A percentile compares a stretch with the other conserved stretches of the same genome.
These are phyloP conservation scores for Spathaspora sp. DNA, from an alignment of 805 yeast genomes.

Conservation along the genomic window DNA sequence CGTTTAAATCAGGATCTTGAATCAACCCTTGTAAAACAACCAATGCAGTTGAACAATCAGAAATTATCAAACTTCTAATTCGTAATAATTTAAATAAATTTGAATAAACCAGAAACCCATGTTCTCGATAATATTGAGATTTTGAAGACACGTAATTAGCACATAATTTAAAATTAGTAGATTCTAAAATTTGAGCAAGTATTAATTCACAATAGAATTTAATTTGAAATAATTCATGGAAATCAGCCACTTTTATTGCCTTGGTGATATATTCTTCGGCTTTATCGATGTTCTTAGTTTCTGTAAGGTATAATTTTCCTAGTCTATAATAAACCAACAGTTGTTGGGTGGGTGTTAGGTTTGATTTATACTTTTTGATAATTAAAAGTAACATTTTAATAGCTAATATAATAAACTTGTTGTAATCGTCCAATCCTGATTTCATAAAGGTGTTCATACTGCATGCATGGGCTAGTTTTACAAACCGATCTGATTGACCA, in stretches of 20 bases:
- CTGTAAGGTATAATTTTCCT: slow-evolving; percentile 34
- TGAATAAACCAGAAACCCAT: slow-evolving; percentile 13
- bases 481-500: slow-evolving; percentile 17
- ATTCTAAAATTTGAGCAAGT: slow-evolving; percentile 33
- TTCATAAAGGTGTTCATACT: slow-evolving; percentile 14
- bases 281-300: slow-evolving; percentile 36
- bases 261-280: slow-evolving; percentile 39
- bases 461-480: slow-evolving; percentile 18
- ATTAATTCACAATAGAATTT: slow-evolving; percentile 32
- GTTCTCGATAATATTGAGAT: slow-evolving; percentile 13
- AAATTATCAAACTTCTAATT: slow-evolving; percentile 24
- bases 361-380: slow-evolving; percentile 21
- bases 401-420: slow-evolving; percentile 28
- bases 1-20: slow-evolving; percentile 8
- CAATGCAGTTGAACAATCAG: slow-evolving; percentile 22
- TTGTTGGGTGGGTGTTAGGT: slow-evolving; percentile 28
- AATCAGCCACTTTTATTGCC: slow-evolving; percentile 25
- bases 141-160: slow-evolving; percentile 27
- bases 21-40: slow-evolving; percentile 12
- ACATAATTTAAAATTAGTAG: slow-evolving; percentile 18
- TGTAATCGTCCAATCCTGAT: slow-evolving; percentile 19
- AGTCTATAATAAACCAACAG: slow-evolving; percentile 31
- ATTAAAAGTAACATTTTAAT: slow-evolving; percentile 34
- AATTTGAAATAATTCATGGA: slow-evolving; percentile 8
- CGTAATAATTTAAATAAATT: slow-evolving; percentile 29